Evolutionary conservation across 2,329 filamentous ascomycete species (phyloP).

Genomic region (Pseudopyricularia cyperi): DNA sequence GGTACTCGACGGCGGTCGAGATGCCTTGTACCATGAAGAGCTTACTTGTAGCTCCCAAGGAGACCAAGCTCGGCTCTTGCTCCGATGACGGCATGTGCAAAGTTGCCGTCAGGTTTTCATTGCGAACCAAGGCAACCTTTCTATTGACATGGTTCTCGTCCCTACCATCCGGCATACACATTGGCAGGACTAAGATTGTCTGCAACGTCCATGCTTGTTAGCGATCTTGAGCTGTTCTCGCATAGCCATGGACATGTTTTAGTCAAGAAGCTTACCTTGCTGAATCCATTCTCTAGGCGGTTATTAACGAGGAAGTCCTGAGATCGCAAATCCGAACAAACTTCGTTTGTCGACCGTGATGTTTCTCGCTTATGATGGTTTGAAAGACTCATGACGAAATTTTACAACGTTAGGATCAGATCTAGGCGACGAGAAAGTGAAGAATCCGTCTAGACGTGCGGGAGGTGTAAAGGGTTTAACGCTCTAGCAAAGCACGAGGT

Average conservation of each 20-base stretch:
- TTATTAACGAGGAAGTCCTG: no score
- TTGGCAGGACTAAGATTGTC: background rate
- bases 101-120: background rate
- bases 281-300: no score
- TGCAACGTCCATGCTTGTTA: background rate
- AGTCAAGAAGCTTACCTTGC: background rate
- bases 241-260: background rate
- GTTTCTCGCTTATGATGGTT: no score
- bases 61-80: background rate
- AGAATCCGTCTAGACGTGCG: no score
- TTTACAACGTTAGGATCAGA: no score
- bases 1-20: background rate
- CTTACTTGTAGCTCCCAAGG: background rate
- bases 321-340: no score
- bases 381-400: no score
- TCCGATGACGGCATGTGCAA: background rate
- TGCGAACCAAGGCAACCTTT: background rate
- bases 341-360: no score
- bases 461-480: no score
- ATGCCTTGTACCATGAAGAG: background rate
- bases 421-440: no score
- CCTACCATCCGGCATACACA: background rate
- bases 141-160: background rate
- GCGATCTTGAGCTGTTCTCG: background rate
- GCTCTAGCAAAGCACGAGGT: no score